Conservation (phyloP, 2,329 filamentous ascomycete genomes). For the Calycina herbarum region DNA sequence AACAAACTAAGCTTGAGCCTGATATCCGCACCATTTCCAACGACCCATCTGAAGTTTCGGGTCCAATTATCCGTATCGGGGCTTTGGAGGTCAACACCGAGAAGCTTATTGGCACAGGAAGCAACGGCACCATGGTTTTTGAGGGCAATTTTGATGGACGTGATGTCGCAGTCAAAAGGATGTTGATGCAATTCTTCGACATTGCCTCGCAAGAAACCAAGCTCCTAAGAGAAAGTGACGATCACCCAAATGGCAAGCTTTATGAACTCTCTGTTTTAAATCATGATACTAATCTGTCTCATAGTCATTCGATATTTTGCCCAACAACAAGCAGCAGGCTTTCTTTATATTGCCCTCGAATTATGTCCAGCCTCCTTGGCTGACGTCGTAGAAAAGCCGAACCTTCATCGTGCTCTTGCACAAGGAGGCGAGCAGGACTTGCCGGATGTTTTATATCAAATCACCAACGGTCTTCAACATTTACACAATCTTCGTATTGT, state of each 20-base stretch:
- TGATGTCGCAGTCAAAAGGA: constrained; percentile 92
- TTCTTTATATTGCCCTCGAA: constrained; percentile 95
- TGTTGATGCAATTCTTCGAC: constrained; percentile 94
- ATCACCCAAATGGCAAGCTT: constrained; percentile 76
- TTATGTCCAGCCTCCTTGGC: constrained; percentile 91
- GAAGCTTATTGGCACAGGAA: constrained; percentile 72
- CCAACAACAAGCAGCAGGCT: constrained; percentile 83
- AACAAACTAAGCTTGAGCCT: constrained; percentile 55
- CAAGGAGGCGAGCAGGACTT: constrained; percentile 73
- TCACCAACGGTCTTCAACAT: constrained; percentile 85
- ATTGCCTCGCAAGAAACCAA: constrained; percentile 93
- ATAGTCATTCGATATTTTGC: constrained; percentile 92
- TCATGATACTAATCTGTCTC: constrained; percentile 30
- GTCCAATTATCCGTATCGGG: constrained; percentile 60
- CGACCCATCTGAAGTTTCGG: constrained; percentile 60
- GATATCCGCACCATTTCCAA: constrained; percentile 59
- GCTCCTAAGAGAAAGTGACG: constrained; percentile 86
- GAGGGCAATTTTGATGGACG: constrained; percentile 92
- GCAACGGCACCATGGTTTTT: constrained; percentile 96
- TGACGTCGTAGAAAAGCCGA: constrained; percentile 80
- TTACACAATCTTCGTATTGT: constrained; percentile 92
- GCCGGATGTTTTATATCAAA: constrained; percentile 80
- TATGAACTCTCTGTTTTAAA: background rate
- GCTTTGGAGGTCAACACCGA: constrained; percentile 65
- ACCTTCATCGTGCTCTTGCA: constrained; percentile 67